Evolutionary conservation across 2,329 filamentous ascomycete species (phyloP), one percentile per base, ranked within the genome.

Genomic region (Diaporthe vexans): DNA sequence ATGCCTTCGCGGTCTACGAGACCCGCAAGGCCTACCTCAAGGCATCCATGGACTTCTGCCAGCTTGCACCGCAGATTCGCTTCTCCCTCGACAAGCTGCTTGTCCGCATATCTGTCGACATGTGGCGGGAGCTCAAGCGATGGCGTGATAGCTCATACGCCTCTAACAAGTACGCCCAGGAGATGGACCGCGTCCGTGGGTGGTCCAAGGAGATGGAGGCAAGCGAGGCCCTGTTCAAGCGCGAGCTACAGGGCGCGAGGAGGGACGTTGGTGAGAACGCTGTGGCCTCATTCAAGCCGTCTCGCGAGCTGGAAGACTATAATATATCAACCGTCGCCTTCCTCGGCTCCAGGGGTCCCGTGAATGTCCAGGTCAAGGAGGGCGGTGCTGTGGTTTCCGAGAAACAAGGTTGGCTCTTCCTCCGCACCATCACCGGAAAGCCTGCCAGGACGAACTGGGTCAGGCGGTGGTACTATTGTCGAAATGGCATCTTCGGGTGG

Each of bases 201-300:
- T 99, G 97, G 97, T 93, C 94, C 73, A 94, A 93, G 80, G 95
- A 98, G 82, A 96, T 99, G 94, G 96, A 98, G 83, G 89, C 91
- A 67, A 93, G 93, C n/a, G 97, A 98, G 83, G 89, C 91, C 56
- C 87, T 92, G 5, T 98, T 98, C 83, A 93, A 92, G 81, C 88
- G 93, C 43, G 96, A 98, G 84, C 87, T 98, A 37, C 89, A 95
- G 74, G 85, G 91, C 46, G 94, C 95, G 2, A 89, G 96, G 73
- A 92, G 93, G 78, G 93, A 97, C 77, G 92, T 99, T 63, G 94
- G 95, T 78, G 94, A 96, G 77, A 89, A 86, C 73, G 93, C 95
- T 0, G 90, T 97, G 78, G 84, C 89, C 19, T 86, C 88, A 33
- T 91, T 90, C 76, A 93, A 94, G 77, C 97, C 97, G 1, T 98